A percentile compares a stretch with the other conserved stretches of the same genome.
Conservation (phyloP, 2,329 filamentous ascomycete genomes). For the Leptographium galeiforme region DNA sequence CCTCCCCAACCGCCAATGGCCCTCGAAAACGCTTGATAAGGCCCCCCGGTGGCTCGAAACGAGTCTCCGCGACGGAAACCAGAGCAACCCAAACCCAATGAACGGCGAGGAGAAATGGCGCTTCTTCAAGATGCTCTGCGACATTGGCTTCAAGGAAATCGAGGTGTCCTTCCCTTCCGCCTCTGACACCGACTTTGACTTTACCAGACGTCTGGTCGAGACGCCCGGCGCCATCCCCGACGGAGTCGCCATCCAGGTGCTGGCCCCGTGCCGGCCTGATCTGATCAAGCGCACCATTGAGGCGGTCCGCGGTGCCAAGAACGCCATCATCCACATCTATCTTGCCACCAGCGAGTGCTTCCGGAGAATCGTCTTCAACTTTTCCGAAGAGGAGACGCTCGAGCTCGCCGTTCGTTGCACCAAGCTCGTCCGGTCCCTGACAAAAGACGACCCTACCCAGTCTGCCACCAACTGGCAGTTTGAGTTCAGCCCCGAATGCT, state of each 20-base stretch:
- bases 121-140: constrained; percentile 88
- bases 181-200: constrained; percentile 92
- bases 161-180: constrained; percentile 93
- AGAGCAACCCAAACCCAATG: constrained; percentile 88
- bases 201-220: constrained; percentile 74
- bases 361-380: constrained; percentile 78
- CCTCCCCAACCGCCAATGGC: constrained; percentile 68
- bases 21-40: constrained; percentile 67
- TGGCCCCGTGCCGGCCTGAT: constrained; percentile 83
- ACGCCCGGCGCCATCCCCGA: constrained; percentile 73
- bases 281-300: constrained; percentile 84
- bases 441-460: constrained; percentile 57
- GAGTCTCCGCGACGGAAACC: constrained; percentile 84
- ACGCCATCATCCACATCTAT: constrained; percentile 90
- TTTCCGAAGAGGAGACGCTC: constrained; percentile 68
- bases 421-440: constrained; percentile 75
- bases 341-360: constrained; percentile 95
- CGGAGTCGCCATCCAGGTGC: constrained; percentile 83
- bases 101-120: constrained; percentile 89
- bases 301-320: constrained; percentile 77
- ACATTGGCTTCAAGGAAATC: constrained; percentile 94
- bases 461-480: constrained; percentile 57
- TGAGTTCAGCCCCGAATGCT: constrained; percentile 76
- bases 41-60: constrained; percentile 84
- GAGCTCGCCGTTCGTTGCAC: constrained; percentile 76